Base-by-base conservation (phyloP, 2,329 filamentous ascomycete genomes). In the Fusarium sp. region DNA sequence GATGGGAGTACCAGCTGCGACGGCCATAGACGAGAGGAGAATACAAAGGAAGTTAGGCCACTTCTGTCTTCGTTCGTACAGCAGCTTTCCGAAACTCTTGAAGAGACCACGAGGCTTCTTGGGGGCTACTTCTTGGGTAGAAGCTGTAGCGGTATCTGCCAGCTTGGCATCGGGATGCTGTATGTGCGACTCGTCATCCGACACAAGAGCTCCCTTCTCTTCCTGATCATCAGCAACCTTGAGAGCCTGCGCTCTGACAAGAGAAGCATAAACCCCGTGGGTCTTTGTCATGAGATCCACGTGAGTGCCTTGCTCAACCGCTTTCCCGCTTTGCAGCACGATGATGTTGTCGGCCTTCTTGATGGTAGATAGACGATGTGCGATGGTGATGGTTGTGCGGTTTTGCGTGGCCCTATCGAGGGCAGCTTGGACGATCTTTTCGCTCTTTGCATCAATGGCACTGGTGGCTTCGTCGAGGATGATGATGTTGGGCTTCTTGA, bases 381-480 rank as follows among this genome's bases (percentile, higher is more conserved):
- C 91, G 61, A 93, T 91, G 15, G 90, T 86, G 61, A 93, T 88
- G 0, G 91, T 91, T 1, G 91, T 93, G n/a, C 90, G 76, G 4
- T 78, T 79, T 13, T 70, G 62, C 59, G 81, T 70, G 57, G 84
- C 73, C 59, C 77, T 71, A 64, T 83, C 80, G 7, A 87, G 78
- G 1, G 83, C 82, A 4, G 75, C 75, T 72, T 87, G 85, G 24
- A 90, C 87, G 2, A 82, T 79, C 44, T 79, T 81, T 33, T 84
- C 81, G 4, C 81, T 75, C 36, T 71, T 76, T 4, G 81, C 79
- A 38, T 85, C 82, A 36, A 85, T 76, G 2, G 90, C 88, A 22
- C 87, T 89, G 0, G 91, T 93, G 1, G 91, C 91, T 80, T 93
- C 91, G 71, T 93, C 91, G 5, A 91, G 83, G 13, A 93, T 88